phyloP scores from a whole-genome alignment of 2,329 filamentous ascomycete species.

The Colletotrichum godetiae region DNA sequence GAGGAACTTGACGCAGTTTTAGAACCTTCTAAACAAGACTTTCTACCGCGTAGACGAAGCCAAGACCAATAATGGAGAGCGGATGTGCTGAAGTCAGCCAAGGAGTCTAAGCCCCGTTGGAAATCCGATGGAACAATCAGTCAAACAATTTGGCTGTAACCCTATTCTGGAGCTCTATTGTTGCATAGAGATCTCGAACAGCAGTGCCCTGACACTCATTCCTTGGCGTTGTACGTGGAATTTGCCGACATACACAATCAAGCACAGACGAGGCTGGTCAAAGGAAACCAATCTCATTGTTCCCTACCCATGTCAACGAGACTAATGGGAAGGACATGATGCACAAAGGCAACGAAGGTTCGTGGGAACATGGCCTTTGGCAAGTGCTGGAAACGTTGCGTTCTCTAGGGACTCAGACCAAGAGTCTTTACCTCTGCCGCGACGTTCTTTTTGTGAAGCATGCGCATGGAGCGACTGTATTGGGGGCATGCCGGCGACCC shows the following conservation, averaged over 20 bases:
- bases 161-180: too few species aligned
- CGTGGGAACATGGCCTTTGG: neutral
- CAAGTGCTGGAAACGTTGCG: neutral
- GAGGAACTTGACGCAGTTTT: neutral
- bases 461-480: neutral
- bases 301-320: neutral
- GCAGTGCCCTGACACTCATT: neutral
- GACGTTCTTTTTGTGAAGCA: slow-evolving; percentile 6
- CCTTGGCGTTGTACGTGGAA: neutral
- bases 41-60: neutral
- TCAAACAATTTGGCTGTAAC: too few species aligned
- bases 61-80: neutral
- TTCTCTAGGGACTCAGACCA: neutral
- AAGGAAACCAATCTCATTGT: neutral
- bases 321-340: neutral
- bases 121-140: neutral
- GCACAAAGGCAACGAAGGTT: slow-evolving; percentile 13
- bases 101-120: neutral
- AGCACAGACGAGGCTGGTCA: neutral
- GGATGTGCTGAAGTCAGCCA: neutral
- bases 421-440: neutral
- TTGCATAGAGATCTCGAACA: neutral
- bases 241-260: neutral
- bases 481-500: neutral
- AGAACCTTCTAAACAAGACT: neutral